Evolutionary conservation across 2,329 filamentous ascomycete species (phyloP).

Genomic region (Penicillium sp.): DNA sequence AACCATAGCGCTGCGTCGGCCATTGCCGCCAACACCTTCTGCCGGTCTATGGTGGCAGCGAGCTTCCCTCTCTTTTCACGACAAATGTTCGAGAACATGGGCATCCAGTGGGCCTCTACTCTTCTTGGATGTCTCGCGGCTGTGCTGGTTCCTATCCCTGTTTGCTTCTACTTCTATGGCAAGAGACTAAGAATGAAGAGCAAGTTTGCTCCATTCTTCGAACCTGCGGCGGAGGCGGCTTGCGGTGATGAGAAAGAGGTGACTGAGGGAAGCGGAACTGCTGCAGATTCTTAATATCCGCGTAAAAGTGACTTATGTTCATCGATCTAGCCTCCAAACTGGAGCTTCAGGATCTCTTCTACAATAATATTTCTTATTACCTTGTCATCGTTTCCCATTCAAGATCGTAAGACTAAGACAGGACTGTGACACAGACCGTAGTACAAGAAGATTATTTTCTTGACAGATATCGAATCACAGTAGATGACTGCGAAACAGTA

Average conservation of each 20-base stretch:
- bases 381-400: neutral
- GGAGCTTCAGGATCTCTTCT: neutral
- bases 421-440: neutral
- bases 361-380: neutral
- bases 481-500: too few relatives aligned
- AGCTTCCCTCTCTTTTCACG: constrained; percentile 56
- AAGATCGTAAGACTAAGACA: neutral
- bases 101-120: constrained; percentile 37
- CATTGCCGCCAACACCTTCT: constrained; percentile 57
- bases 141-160: constrained; percentile 39
- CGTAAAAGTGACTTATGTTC: neutral
- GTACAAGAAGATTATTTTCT: too few relatives aligned
- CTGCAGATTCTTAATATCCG: neutral
- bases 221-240: constrained; percentile 48
- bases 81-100: constrained; percentile 52
- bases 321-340: neutral
- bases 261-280: constrained; percentile 1
- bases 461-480: too few relatives aligned
- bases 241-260: constrained; percentile 28
- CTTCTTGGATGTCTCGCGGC: constrained; percentile 39
- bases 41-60: constrained; percentile 51
- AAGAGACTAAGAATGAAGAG: constrained; percentile 23
- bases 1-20: constrained; percentile 48
- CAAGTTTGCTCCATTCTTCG: constrained; percentile 40
- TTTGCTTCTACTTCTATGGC: constrained; percentile 38